Percentiles rank a stretch among this genome's conserved stretches.
Evolutionary conservation across 495 filamentous ascomycete species (phyloP).

Genomic region (Penicillium psychrofluorescens): DNA sequence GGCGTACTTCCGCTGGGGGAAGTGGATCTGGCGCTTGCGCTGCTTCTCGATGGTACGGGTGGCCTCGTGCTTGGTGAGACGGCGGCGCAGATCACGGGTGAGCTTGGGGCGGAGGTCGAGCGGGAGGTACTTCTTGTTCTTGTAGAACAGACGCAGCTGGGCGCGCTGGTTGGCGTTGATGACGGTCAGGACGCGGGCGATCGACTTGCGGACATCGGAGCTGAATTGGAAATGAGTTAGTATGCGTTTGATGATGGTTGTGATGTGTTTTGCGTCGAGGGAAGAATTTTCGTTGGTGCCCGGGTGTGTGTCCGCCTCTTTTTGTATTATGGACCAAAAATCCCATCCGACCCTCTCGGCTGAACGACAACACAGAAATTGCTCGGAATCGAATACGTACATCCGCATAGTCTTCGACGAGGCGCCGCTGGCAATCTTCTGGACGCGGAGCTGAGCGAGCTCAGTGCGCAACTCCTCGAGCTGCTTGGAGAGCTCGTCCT

Average conservation of each 20-base stretch:
- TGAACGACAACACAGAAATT: constrained; percentile 2
- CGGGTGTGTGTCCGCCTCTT: constrained; percentile 1
- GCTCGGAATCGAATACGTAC: constrained; percentile 50
- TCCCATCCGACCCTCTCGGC: too few species aligned
- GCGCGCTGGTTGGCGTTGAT: constrained; percentile 98
- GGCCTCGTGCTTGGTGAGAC: constrained; percentile 84
- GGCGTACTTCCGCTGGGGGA: constrained; percentile 96
- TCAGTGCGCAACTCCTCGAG: constrained; percentile 84
- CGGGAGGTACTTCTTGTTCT: constrained; percentile 97
- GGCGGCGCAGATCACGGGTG: constrained; percentile 90
- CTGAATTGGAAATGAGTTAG: constrained; percentile 37
- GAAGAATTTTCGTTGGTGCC: too few species aligned
- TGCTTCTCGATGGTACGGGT: constrained; percentile 75
- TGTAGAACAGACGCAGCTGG: constrained; percentile 98
- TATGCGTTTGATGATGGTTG: constrained; percentile 15
- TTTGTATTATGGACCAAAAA: background rate
- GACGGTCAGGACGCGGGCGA: constrained; percentile 95
- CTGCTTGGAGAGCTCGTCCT: constrained; percentile 93
- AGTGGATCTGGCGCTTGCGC: constrained; percentile 90
- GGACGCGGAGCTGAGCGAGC: constrained; percentile 70
- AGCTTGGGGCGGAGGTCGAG: constrained; percentile 96
- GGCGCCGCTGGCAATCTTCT: constrained; percentile 92
- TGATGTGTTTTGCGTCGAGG: background rate
- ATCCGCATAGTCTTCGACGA: constrained; percentile 95
- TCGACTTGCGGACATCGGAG: constrained; percentile 98